These are phyloP conservation scores for Paratinospora sagittata DNA, from an alignment of 164 flowering plant species.

Conservation along the genomic window DNA sequence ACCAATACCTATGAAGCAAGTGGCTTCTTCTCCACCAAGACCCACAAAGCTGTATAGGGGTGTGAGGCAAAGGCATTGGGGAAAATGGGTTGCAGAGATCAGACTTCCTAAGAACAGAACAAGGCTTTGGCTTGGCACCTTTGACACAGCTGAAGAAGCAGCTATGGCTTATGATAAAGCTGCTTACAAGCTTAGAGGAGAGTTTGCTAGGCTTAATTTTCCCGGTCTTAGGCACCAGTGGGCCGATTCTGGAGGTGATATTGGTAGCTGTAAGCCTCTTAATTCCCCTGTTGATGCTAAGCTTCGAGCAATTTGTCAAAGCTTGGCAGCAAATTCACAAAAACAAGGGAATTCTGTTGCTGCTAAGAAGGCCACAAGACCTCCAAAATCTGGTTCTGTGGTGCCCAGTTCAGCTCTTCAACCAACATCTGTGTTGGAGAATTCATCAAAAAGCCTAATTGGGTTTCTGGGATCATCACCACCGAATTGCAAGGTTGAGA, in stretches of 20 bases:
- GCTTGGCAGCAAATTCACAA: constrained; percentile 36
- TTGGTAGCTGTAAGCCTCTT: constrained; percentile 50
- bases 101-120: constrained; percentile 81
- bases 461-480: background rate
- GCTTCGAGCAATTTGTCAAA: constrained; percentile 71
- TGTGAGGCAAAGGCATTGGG: constrained; percentile 91
- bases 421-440: background rate
- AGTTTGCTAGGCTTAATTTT: constrained; percentile 78
- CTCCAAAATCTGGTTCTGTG: background rate
- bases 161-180: constrained; percentile 92
- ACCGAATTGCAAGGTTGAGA: constrained; percentile 37
- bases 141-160: constrained; percentile 90
- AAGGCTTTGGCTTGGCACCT: constrained; percentile 88
- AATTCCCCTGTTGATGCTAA: constrained; percentile 81
- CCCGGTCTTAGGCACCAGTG: constrained; percentile 64
- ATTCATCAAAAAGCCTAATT: background rate
- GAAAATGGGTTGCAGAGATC: constrained; percentile 96
- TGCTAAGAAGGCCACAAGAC: background rate
- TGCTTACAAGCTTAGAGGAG: constrained; percentile 79
- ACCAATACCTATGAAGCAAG: constrained; percentile 55
- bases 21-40: constrained; percentile 39
- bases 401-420: background rate
- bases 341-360: constrained; percentile 26
- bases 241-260: constrained; percentile 35
- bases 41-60: constrained; percentile 88